Conservation (phyloP, 2,329 filamentous ascomycete genomes). For the Huntiella moniliformis region DNA sequence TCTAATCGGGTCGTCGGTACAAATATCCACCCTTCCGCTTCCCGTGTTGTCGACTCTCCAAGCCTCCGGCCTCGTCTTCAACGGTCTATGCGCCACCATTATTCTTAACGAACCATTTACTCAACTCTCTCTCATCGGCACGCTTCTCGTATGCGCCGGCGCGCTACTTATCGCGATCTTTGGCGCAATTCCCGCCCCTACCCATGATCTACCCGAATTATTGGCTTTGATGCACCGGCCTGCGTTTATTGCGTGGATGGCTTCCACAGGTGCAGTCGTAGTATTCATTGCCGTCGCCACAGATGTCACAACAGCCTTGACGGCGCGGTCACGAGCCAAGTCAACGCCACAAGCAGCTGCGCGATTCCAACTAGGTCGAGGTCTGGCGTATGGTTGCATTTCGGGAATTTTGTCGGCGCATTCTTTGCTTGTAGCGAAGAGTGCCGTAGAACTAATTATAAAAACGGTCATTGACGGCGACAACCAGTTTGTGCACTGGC, state of each 20-base stretch:
- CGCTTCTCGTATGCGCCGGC: slow-evolving; percentile 67
- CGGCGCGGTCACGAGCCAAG: slow-evolving; percentile 24
- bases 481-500: slow-evolving; percentile 91
- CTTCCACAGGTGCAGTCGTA: slow-evolving; percentile 56
- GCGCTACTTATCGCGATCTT: slow-evolving; percentile 88
- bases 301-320: slow-evolving; percentile 33
- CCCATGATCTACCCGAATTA: slow-evolving; percentile 70
- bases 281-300: slow-evolving; percentile 45
- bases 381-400: slow-evolving; percentile 74
- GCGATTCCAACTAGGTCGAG: slow-evolving; percentile 56
- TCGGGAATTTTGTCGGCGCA: slow-evolving; percentile 90
- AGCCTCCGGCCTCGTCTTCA: slow-evolving; percentile 91
- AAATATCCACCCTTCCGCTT: slow-evolving; percentile 87
- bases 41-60: slow-evolving; percentile 90
- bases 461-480: slow-evolving; percentile 63
- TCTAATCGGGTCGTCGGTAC: slow-evolving; percentile 82
- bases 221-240: slow-evolving; percentile 53
- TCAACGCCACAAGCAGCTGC: slow-evolving; percentile 26
- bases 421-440: slow-evolving; percentile 83
- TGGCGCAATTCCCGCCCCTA: slow-evolving; percentile 81
- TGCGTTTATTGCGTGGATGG: slow-evolving; percentile 79
- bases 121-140: slow-evolving; percentile 77
- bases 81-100: slow-evolving; percentile 88
- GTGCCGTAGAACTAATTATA: slow-evolving; percentile 84
- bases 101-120: slow-evolving; percentile 91